Evolutionary conservation across 2,329 filamentous ascomycete genomes (phyloP).

Genomic region (Epichloe sibirici): DNA sequence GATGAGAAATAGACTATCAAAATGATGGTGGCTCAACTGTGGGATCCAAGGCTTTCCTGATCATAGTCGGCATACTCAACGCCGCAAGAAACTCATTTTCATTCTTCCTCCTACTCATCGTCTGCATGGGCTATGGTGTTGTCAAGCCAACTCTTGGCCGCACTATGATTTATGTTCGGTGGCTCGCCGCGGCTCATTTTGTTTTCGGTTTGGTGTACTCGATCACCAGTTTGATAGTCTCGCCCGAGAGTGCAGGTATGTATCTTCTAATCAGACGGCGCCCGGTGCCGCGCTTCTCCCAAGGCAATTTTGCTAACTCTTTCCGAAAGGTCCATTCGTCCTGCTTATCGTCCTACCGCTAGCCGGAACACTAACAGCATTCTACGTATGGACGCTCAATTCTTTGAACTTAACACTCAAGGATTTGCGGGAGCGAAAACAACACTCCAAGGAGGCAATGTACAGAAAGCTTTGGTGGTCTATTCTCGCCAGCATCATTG

Average conservation of each 20-base stretch:
- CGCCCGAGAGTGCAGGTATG: constrained; percentile 68
- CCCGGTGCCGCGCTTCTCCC: neutral
- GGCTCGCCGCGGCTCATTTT: constrained; percentile 85
- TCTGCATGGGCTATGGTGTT: constrained; percentile 98
- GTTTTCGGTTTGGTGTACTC: constrained; percentile 90
- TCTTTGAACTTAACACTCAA: constrained; percentile 91
- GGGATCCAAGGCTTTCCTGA: constrained; percentile 73
- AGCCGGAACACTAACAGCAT: constrained; percentile 82
- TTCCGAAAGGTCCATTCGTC: constrained; percentile 59
- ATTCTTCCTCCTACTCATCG: constrained; percentile 93
- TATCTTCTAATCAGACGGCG: neutral
- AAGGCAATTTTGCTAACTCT: constrained; percentile 10
- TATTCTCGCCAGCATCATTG: constrained; percentile 79
- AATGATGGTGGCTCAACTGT: constrained; percentile 80
- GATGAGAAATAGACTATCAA: constrained; percentile 58
- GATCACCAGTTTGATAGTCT: constrained; percentile 76
- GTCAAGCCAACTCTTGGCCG: constrained; percentile 86
- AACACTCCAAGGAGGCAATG: constrained; percentile 87
- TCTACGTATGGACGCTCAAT: constrained; percentile 98
- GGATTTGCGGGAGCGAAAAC: constrained; percentile 87
- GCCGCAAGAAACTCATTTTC: constrained; percentile 94
- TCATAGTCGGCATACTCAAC: constrained; percentile 85
- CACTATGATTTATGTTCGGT: constrained; percentile 88
- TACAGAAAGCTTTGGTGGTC: constrained; percentile 99
- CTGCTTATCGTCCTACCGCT: constrained; percentile 88